phyloP scores from a whole-genome alignment of 306 rosid species.

The Astragalus glycyphyllos region DNA sequence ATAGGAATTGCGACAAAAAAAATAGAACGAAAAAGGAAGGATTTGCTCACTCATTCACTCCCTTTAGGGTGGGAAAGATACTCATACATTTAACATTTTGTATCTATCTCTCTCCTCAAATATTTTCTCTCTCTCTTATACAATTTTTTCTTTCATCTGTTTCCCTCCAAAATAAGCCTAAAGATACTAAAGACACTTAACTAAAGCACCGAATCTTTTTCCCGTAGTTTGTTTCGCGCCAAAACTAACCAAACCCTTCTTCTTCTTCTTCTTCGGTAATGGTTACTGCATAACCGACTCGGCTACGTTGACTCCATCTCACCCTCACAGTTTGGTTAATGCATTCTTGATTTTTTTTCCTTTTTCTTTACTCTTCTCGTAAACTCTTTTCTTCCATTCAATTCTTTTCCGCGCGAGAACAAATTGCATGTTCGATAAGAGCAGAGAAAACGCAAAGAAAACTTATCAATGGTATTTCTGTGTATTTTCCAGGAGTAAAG shows the following conservation, averaged over 20 bases:
- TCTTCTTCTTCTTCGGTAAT: not conserved
- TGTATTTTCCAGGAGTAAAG: conserved; percentile 24
- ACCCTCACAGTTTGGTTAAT: conserved; percentile 10
- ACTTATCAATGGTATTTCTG: conserved; percentile 5
- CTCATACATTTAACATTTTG: too few species aligned
- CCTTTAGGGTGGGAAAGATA: too few species aligned
- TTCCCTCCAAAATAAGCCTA: too few species aligned
- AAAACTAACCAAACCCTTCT: conserved; percentile 15
- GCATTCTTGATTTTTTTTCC: conserved; percentile 39
- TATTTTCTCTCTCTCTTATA: too few species aligned
- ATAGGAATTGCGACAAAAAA: too few species aligned
- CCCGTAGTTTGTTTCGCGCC: conserved; percentile 45
- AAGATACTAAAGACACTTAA: too few species aligned
- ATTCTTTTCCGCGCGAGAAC: conserved; percentile 21
- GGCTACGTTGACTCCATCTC: conserved; percentile 28
- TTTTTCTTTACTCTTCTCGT: not conserved
- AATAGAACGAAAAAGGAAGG: too few species aligned
- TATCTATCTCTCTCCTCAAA: too few species aligned
- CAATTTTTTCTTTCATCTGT: too few species aligned
- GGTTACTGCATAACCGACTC: conserved; percentile 33
- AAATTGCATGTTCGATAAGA: conserved; percentile 37
- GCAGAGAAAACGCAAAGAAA: conserved; percentile 22
- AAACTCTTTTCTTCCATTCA: not conserved
- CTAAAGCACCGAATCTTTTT: too few species aligned
- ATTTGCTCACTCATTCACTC: too few species aligned